Base-by-base conservation (phyloP, 164 flowering plant genomes). In the Tetracentron sinense region DNA sequence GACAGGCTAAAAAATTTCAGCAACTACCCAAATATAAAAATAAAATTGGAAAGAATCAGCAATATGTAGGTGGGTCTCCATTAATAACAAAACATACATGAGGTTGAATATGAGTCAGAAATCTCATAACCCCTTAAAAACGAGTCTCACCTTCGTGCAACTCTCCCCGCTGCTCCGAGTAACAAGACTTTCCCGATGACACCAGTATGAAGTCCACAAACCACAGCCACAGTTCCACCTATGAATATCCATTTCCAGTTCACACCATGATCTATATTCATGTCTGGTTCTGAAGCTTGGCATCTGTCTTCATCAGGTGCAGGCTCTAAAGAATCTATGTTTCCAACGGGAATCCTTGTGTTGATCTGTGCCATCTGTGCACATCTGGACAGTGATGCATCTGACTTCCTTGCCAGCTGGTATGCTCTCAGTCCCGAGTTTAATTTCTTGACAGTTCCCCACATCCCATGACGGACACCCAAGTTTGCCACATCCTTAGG, bases 391-490 rank as follows among this genome's bases (percentile, higher is more conserved):
- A 82, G 66, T 4, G 89, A 54, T n/a, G 80, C 70, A 22, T 74
- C 97, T 5, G 76, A 52, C 68, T 85, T 89, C 69, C 90, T 74
- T 0, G 85, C 84, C 64, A 72, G 77, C 75, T 91, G 93, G 74
- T 94, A 94, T 16, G 96, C 85, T 77, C 94, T 82, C 76, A 94
- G 63, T 42, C 99, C 99, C 16, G 88, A 72, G 56, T 94, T 89
- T 33, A 91, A 28, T 62, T 91, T 91, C 90, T 91, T 94, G 47
- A 94, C 92, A 20, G 97, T 79, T 64, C 97, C 97, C 99, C 97
- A 94, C 96, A 94, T 88, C 25, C 96, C 99, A 66, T 94, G 99
- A n/a, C 96, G 91, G 30, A 94, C 81, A 1, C 96, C 97, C 69
- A 91, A 68, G 61, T 88, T 89, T n/a, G 97, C 99, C 49, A 94